Conservation (phyloP, 2,329 filamentous ascomycete genomes). For the Stemphylium vesicarium region DNA sequence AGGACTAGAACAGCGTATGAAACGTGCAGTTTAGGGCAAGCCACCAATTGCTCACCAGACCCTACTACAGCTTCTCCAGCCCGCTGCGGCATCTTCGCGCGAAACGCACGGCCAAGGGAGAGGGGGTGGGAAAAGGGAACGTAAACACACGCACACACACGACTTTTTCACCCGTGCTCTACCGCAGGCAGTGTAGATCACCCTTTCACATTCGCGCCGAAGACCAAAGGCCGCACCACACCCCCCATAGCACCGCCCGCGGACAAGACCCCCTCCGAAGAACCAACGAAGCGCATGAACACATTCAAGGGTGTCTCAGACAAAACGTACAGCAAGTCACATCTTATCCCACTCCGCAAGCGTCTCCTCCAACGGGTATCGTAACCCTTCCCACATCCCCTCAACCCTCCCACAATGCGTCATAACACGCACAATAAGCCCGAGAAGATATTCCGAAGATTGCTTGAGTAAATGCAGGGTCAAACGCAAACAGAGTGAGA, state of each 20-base stretch:
- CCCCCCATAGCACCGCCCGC: not conserved
- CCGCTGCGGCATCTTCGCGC: not conserved
- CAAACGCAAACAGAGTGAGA: not conserved
- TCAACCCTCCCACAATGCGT: not conserved
- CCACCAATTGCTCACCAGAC: not conserved
- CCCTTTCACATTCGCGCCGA: slow-evolving; percentile 1
- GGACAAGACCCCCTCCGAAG: not conserved
- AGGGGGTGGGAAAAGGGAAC: not conserved
- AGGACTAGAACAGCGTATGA: not conserved
- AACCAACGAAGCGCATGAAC: not conserved
- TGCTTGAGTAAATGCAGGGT: too few species aligned
- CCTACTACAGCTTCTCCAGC: not conserved
- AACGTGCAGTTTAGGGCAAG: not conserved
- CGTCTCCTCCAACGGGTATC: too few species aligned
- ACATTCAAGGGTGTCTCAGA: not conserved
- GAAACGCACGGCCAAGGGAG: not conserved
- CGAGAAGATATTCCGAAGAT: too few species aligned
- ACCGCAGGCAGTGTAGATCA: not conserved
- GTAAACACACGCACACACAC: not conserved
- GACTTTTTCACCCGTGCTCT: not conserved
- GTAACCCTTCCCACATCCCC: not conserved
- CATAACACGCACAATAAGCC: too few species aligned
- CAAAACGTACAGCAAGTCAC: not conserved
- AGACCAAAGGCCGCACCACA: not conserved
- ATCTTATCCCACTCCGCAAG: too few species aligned